Evolutionary conservation across 176 grass and related monocot genomes (phyloP), one percentile per base, ranked within the genome.

Genomic region (Avena insularis): DNA sequence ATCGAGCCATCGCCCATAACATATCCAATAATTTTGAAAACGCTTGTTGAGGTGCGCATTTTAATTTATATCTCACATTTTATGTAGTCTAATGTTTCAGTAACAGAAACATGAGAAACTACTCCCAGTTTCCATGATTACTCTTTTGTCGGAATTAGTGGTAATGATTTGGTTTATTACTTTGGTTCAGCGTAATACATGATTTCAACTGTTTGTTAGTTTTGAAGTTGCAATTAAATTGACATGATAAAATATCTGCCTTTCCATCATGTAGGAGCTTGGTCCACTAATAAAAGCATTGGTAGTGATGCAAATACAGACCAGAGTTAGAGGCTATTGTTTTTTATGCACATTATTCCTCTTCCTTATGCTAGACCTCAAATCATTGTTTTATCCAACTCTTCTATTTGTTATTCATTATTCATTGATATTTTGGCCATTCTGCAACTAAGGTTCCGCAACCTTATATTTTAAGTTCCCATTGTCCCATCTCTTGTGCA

Each of bases 21-120:
- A 25, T 25, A 25, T 25, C 25, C 25, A 71, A 95, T 98, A 40
- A 95, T 98, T 74, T 87, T 93, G 46, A 95, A 98, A 90, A 87
- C 80, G 75, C 95, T 90, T 84, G 93, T 90, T 81, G 91, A 98
- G 93, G 95, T 95, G 73, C 76, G 19, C 88, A 55, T 25, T 66
- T 80, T 91, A 63, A 40, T 66, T 77, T 83, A 75, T 45, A 55
- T 79, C 48, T 40, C 58, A 45, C 55, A 64, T 25, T 90, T 47
- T 47, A 62, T 72, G 12, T 78, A 43, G 1, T 60, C 8, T 2
- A 64, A 25, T 74, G 35, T 75, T 79, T 80, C 48, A 57, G 0
- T 8, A 49, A 84, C 49, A 60, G 60, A 81, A 59, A 53, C 10
- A 84, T 63, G 53, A 79, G 60, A 72, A 85, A 33, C 2, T 36